Evolutionary conservation across 495 filamentous ascomycete genomes (phyloP), one percentile per base, ranked within the genome.

Genomic region (Penicillium crystallinum): DNA sequence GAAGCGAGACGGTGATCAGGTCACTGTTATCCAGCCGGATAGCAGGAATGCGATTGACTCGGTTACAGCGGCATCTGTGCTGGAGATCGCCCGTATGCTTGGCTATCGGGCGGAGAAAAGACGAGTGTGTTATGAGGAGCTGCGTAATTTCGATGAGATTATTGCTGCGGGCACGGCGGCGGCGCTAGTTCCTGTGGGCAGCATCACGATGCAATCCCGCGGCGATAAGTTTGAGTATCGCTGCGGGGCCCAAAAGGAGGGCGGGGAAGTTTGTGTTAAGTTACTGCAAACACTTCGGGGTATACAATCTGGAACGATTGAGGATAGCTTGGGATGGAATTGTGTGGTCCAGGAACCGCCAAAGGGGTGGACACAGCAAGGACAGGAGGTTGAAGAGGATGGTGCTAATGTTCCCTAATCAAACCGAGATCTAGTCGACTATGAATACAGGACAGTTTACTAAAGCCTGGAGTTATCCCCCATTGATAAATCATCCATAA

Each of bases 101-200:
- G 86, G 87, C 0, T 90, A 82, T 78, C 76, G 73, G 38, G 82
- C 87, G 4, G 87, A 90, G 66, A 75, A 72, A 55, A 65, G 85
- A 31, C 50, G 52, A 11, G 64, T 66, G n/a, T 34, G 3, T 1
- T 92, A 92, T 67, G 76, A 81, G n/a, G 92, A 98, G 56, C 73
- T 97, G 8, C 63, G 71, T 12, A 64, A 70, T 6, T 97, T 97
- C 70, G 76, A 75, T 39, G 93, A 98, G 67, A 84, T 98, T 17
- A 79, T 96, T 70, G 93, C 92, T 3, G 90, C 89, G 1, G 93
- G 93, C 0, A 98, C 93, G 1, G 93, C 93, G 4, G 93, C 92
- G 0, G 88, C 90, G 1, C 73, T 98, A 37, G 90, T 97, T 9
- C 93, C 93, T 1, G 89, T 98, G 63, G 83, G 84, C 46, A 91